Base-by-base conservation (phyloP, 331 rosid genomes). In the Saraca asoca region DNA sequence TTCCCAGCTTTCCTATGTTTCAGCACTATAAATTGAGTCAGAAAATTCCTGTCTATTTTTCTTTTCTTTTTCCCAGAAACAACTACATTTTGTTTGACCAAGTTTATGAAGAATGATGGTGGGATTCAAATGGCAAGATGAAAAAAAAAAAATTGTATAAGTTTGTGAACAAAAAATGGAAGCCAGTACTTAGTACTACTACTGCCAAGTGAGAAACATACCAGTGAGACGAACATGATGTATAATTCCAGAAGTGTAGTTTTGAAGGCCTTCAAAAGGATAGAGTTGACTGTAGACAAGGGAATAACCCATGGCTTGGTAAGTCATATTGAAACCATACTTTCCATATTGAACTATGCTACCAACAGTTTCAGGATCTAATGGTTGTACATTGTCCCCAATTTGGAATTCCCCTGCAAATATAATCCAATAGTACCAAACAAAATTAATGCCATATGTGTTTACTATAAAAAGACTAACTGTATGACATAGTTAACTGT, bases 241-340 rank as follows among this genome's bases (percentile, higher is more conserved):
- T 64, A 89, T 89, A n/a, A 92, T 92, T 67, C 98, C 98, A 20
- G 96, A 89, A 73, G 98, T 85, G 75, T 92, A 92, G 82, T 92
- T 92, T 49, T 85, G 86, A 61, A 92, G 95, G 74, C 94, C 96
- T 78, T 92, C 80, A 79, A 85, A 87, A 44, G 91, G 95, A 75
- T 92, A 89, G 48, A 92, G 87, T 66, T 89, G 98, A 81, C 78
- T 85, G 64, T 92, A 92, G 46, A 87, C 75, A 29, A 85, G 91
- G 66, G 96, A 82, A 71, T 84, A 65, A 57, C 96, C 96, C 34
- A 18, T 68, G 38, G 87, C 82, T 75, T 70, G 52, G 67, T 66
- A 44, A 37, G 17, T 38, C 64, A 85, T 73, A 5, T 70, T 58
- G 70, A 51, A 71, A 51, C 78, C 79, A 11, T 60, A 85, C 60